Conservation (phyloP, 108 stramenopile genomes). For the Parmales sp. region DNA sequence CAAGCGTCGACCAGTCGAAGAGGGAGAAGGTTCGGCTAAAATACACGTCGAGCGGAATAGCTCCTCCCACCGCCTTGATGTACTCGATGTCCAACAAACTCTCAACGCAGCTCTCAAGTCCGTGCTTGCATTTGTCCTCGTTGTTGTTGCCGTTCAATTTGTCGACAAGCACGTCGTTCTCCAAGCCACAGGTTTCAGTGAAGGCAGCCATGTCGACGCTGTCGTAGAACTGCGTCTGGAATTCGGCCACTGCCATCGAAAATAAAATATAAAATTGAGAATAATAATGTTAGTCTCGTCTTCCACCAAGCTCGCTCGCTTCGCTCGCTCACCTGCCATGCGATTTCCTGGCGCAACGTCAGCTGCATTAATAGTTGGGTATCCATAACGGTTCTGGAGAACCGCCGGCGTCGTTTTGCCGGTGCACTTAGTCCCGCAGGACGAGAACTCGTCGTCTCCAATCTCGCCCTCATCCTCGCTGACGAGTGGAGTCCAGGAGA, state of each 20-base stretch:
- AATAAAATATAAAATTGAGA: too few relatives aligned
- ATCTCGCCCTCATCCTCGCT: background rate
- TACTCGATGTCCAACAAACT: constrained; percentile 29
- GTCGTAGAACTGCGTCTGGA: constrained; percentile 30
- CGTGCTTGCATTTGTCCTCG: background rate
- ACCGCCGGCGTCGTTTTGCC: constrained; percentile 20
- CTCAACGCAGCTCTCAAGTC: constrained; percentile 19
- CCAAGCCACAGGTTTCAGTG: constrained; percentile 13
- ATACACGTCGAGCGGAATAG: constrained; percentile 22
- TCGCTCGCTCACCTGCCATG: too few relatives aligned
- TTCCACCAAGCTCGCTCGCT: too few relatives aligned
- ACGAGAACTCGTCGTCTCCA: background rate
- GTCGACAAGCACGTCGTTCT: constrained; percentile 1
- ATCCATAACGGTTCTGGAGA: constrained; percentile 7
- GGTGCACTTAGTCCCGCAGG: constrained; percentile 15
- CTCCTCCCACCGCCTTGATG: constrained; percentile 16
- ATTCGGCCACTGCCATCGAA: constrained; percentile 25
- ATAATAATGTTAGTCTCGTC: too few relatives aligned
- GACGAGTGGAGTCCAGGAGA: background rate
- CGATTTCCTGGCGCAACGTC: background rate
- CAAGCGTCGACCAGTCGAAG: constrained; percentile 17
- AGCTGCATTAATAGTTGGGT: background rate
- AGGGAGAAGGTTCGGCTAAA: constrained; percentile 14
- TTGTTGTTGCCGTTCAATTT: constrained; percentile 16
- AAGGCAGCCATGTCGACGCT: constrained; percentile 15